A percentile compares a stretch with the other conserved stretches of the same genome.
Evolutionary conservation across 176 grass and related monocot species (phyloP).

Genomic region (Zoysia pacifica): DNA sequence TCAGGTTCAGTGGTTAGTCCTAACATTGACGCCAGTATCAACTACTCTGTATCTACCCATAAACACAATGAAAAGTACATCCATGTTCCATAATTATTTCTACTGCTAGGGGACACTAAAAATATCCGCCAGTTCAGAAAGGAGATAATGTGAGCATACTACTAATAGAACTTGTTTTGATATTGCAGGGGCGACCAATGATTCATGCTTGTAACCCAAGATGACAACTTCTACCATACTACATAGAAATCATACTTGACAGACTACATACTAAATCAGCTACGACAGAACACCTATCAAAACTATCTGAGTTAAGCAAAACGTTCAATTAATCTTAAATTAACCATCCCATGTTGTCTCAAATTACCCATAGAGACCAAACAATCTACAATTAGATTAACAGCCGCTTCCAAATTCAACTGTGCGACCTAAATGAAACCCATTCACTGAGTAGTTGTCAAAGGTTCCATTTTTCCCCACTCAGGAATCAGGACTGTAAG

Average conservation of each 20-base stretch:
- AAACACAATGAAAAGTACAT: neutral
- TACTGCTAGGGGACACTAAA: neutral
- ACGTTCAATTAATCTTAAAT: constrained; percentile 27
- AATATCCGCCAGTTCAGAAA: neutral
- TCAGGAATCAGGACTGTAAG: neutral
- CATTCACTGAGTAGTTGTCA: neutral
- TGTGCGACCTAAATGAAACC: constrained; percentile 15
- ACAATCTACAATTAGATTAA: constrained; percentile 23
- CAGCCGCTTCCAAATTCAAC: constrained; percentile 25
- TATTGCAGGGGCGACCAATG: neutral
- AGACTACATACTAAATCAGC: neutral
- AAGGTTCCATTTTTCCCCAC: constrained; percentile 26
- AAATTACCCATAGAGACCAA: constrained; percentile 15
- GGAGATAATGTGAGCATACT: constrained; percentile 15
- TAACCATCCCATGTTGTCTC: constrained; percentile 2
- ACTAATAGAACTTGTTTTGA: constrained; percentile 26
- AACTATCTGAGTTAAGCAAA: constrained; percentile 33
- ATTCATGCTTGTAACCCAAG: neutral
- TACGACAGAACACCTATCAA: constrained; percentile 17
- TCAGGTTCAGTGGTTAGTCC: neutral
- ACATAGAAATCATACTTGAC: neutral
- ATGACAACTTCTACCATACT: neutral
- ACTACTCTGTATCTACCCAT: constrained; percentile 2
- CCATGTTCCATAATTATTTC: neutral
- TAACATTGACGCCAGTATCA: neutral